Conservation (phyloP, 1,284 basidiomycete genomes). For the Cutaneotrichosporon cutaneum region DNA sequence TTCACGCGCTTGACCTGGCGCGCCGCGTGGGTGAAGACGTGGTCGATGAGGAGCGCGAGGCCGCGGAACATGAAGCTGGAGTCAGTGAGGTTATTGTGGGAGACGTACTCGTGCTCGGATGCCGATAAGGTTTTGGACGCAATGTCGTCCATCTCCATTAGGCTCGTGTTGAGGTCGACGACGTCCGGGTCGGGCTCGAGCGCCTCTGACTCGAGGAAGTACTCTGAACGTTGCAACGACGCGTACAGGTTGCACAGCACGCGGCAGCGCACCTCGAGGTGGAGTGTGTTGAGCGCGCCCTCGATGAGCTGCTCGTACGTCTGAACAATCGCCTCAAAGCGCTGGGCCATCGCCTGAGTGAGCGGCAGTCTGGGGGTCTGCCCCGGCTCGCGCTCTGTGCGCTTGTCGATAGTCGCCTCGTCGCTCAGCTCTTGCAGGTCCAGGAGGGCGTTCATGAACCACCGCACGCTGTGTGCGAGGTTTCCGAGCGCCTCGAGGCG, state of each 20-base stretch:
- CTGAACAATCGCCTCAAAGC: slow-evolving; percentile 82
- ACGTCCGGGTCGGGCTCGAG: slow-evolving; percentile 88
- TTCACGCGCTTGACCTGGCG: slow-evolving; percentile 71
- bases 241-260: slow-evolving; percentile 78
- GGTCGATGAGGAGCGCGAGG: slow-evolving; percentile 80
- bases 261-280: slow-evolving; percentile 83
- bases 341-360: slow-evolving; percentile 79
- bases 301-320: slow-evolving; percentile 87
- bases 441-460: slow-evolving; percentile 72
- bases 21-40: slow-evolving; percentile 73
- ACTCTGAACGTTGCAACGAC: slow-evolving; percentile 75
- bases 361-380: slow-evolving; percentile 69
- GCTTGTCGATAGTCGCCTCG: slow-evolving; percentile 54
- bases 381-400: slow-evolving; percentile 54
- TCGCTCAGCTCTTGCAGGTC: slow-evolving; percentile 65
- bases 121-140: slow-evolving; percentile 63
- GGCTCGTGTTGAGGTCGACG: slow-evolving; percentile 78
- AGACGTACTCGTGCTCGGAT: slow-evolving; percentile 59
- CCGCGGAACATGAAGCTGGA: slow-evolving; percentile 75
- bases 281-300: slow-evolving; percentile 81
- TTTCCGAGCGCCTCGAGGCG: slow-evolving; percentile 75
- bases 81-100: not conserved
- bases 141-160: slow-evolving; percentile 74
- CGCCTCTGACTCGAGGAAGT: slow-evolving; percentile 74
- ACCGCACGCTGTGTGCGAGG: slow-evolving; percentile 79